Percentiles rank a stretch among this genome's conserved stretches.
Conservation (phyloP, 768 basidiomycete species). For the Galerina marginata region DNA sequence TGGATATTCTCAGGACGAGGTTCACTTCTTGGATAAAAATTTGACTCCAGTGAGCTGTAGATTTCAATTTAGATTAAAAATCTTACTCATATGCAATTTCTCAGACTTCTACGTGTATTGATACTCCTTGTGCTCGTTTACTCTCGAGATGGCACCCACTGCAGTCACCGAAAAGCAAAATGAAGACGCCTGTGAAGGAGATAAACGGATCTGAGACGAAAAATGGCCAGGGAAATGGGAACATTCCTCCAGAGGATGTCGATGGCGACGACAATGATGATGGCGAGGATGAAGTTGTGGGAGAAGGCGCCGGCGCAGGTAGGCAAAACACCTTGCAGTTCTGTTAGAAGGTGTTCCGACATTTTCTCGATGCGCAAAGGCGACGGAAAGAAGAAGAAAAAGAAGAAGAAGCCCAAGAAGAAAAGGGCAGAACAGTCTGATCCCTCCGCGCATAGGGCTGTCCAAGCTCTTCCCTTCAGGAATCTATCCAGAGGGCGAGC, state of each 20-base stretch:
- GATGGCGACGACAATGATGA: conserved; percentile 28
- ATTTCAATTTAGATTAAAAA: not conserved
- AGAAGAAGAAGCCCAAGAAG: conserved; percentile 92
- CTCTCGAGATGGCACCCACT: conserved; percentile 1
- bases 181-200: not conserved
- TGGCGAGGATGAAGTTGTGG: conserved; percentile 28
- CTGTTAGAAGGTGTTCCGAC: not conserved
- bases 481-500: conserved; percentile 90
- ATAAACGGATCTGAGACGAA: conserved; percentile 1
- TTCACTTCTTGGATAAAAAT: not conserved
- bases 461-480: conserved; percentile 88
- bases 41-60: not conserved
- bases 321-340: not conserved
- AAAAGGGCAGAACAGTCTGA: conserved; percentile 86
- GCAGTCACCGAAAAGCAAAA: not conserved
- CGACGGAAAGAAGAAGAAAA: conserved; percentile 84
- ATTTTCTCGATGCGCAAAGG: conserved; percentile 32
- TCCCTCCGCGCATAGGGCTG: conserved; percentile 89
- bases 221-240: conserved; percentile 4
- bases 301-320: conserved; percentile 26
- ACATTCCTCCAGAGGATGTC: conserved; percentile 16
- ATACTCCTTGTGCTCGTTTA: not conserved
- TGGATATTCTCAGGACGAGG: too few species aligned
- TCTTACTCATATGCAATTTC: not conserved
- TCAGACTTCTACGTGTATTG: not conserved